A percentile compares a stretch with the other conserved stretches of the same genome.
phyloP scores from a whole-genome alignment of 106 monocot genomes.

The Acorus gramineus region DNA sequence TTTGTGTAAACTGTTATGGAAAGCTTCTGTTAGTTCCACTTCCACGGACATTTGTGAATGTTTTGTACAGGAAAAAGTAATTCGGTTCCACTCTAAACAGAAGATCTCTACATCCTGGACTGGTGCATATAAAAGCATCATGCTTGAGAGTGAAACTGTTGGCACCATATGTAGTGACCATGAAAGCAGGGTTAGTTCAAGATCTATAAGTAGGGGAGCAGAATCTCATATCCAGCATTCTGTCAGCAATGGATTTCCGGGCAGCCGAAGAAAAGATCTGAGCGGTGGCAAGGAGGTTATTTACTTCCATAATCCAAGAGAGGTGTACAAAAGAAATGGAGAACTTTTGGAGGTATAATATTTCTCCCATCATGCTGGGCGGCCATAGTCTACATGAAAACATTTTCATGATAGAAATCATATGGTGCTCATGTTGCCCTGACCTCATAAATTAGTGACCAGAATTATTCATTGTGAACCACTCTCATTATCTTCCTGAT shows the following conservation, averaged over 20 bases:
- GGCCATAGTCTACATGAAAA: background rate
- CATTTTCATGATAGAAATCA: too few species aligned
- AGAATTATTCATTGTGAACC: too few species aligned
- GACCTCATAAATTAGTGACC: too few species aligned
- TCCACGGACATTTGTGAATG: conserved; percentile 29
- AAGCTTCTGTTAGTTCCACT: conserved; percentile 36
- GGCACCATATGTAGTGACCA: conserved; percentile 3
- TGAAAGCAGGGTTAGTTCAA: conserved; percentile 5
- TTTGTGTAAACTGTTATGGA: conserved; percentile 35
- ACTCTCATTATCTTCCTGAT: too few species aligned
- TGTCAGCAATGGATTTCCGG: conserved; percentile 14
- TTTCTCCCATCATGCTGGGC: background rate
- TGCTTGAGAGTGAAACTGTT: conserved; percentile 14
- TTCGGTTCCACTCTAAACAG: conserved; percentile 20
- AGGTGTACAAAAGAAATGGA: conserved; percentile 74
- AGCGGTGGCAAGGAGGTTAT: conserved; percentile 6
- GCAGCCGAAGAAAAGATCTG: conserved; percentile 26
- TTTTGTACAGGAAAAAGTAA: conserved; percentile 42
- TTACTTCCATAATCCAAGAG: conserved; percentile 61
- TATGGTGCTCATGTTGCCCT: too few species aligned
- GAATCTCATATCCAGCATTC: background rate
- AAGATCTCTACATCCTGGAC: conserved; percentile 43
- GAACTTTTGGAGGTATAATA: conserved; percentile 80
- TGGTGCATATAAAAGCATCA: conserved; percentile 20
- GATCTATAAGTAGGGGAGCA: too few species aligned